phyloP scores from a whole-genome alignment of 176 grass and related monocot species.

The Oryza officinalis region DNA sequence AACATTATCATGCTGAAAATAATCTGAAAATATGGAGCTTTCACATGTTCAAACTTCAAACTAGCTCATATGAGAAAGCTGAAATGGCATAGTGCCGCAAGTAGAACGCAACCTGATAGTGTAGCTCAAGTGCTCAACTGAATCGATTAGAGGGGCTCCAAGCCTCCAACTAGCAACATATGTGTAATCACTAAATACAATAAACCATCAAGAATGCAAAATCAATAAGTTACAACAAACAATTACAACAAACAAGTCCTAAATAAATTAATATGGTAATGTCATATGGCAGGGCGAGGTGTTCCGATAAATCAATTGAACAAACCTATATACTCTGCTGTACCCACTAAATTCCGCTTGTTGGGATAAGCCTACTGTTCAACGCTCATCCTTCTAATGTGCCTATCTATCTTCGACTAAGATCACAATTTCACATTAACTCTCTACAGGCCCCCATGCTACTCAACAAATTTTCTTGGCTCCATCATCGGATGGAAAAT shows the following conservation, averaged over 20 bases:
- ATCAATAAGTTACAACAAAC: conserved; percentile 20
- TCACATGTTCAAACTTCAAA: neutral
- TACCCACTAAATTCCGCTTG: conserved; percentile 15
- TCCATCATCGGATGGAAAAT: conserved; percentile 16
- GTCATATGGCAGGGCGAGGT: neutral
- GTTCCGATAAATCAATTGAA: conserved; percentile 38
- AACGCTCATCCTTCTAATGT: conserved; percentile 16
- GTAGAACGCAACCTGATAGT: neutral
- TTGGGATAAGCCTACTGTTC: conserved; percentile 25
- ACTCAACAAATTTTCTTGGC: conserved; percentile 29
- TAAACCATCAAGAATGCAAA: neutral
- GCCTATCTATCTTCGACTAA: conserved; percentile 12
- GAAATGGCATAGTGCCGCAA: neutral
- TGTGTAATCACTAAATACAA: neutral
- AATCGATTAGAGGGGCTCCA: neutral
- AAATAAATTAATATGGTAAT: conserved; percentile 3
- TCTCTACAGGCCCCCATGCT: conserved; percentile 1
- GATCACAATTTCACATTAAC: conserved; percentile 14
- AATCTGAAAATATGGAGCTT: neutral
- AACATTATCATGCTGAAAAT: neutral
- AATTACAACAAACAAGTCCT: conserved; percentile 3
- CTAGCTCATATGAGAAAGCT: neutral
- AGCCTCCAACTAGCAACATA: neutral
- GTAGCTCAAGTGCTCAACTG: neutral
- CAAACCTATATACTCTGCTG: conserved; percentile 36